These are phyloP conservation scores for Podila minutissima DNA, from an alignment of 192 early-diverging fungal genomes.

Conservation along the genomic window DNA sequence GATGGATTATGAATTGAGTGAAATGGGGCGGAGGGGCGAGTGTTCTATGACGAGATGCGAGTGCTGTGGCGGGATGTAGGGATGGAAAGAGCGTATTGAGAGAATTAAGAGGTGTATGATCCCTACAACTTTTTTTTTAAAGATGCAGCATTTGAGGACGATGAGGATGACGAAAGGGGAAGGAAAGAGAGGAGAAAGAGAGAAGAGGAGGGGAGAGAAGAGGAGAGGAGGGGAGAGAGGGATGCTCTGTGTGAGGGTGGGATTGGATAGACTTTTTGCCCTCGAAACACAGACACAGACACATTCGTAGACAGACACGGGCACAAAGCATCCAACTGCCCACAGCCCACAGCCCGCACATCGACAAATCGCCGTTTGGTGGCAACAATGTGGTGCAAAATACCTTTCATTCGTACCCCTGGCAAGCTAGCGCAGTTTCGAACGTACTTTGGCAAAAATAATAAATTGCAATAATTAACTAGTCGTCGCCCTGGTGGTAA, in stretches of 20 bases:
- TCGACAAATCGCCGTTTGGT: too few species aligned
- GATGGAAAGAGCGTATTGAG: background rate
- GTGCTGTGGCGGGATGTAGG: background rate
- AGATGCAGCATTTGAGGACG: too few species aligned
- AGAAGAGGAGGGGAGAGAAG: background rate
- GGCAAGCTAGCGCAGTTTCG: too few species aligned
- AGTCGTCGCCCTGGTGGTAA: constrained; percentile 71
- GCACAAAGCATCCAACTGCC: too few species aligned
- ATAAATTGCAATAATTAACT: constrained; percentile 10
- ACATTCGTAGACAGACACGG: too few species aligned
- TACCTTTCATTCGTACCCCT: too few species aligned
- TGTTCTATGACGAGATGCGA: background rate
- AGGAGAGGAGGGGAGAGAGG: background rate
- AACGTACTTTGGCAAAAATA: too few species aligned
- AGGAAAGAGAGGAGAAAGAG: background rate
- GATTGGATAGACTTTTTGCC: background rate
- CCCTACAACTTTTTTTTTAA: too few species aligned
- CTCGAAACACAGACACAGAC: too few species aligned
- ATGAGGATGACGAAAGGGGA: background rate
- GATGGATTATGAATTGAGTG: background rate
- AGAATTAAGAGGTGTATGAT: background rate
- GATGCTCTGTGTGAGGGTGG: background rate
- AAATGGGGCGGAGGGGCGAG: background rate
- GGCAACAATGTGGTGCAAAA: too few species aligned
- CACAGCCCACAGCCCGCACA: too few species aligned